Evolutionary conservation across 2,329 filamentous ascomycete genomes (phyloP).

Genomic region (Paraphaeosphaeria minitans): DNA sequence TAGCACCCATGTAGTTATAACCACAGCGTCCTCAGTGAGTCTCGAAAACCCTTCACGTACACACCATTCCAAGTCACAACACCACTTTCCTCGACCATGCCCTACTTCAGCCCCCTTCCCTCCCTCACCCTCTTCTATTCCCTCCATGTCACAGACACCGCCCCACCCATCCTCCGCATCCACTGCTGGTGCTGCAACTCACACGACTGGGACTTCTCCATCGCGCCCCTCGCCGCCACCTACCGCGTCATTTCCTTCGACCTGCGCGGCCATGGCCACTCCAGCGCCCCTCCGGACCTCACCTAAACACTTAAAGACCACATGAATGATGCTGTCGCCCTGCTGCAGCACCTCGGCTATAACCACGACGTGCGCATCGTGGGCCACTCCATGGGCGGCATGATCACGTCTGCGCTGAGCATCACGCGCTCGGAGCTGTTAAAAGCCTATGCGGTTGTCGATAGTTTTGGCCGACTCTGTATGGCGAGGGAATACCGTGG

Average conservation of each 20-base stretch:
- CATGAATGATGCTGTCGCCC: constrained; percentile 14
- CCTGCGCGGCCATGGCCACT: constrained; percentile 24
- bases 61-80: no score
- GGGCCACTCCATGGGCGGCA: constrained; percentile 23
- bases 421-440: constrained; percentile 16
- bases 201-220: constrained; percentile 25
- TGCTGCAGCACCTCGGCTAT: constrained; percentile 17
- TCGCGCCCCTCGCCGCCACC: constrained; percentile 19
- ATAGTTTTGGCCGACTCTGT: constrained; percentile 14
- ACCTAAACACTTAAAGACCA: no score
- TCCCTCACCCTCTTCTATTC: constrained; percentile 27
- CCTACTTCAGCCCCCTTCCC: constrained; percentile 16
- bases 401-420: constrained; percentile 18
- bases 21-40: no score
- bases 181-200: no score
- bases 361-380: constrained; percentile 16
- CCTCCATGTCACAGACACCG: constrained; percentile 10
- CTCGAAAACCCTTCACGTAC: no score
- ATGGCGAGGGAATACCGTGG: constrained; percentile 10
- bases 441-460: constrained; percentile 21
- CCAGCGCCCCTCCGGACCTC: constrained; percentile 14
- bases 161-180: no score
- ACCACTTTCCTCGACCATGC: constrained; percentile 14
- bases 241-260: constrained; percentile 23
- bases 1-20: no score